Evolutionary conservation across 495 filamentous ascomycete species (phyloP), one percentile per base, ranked within the genome.

Genomic region (Cercophora scortea): DNA sequence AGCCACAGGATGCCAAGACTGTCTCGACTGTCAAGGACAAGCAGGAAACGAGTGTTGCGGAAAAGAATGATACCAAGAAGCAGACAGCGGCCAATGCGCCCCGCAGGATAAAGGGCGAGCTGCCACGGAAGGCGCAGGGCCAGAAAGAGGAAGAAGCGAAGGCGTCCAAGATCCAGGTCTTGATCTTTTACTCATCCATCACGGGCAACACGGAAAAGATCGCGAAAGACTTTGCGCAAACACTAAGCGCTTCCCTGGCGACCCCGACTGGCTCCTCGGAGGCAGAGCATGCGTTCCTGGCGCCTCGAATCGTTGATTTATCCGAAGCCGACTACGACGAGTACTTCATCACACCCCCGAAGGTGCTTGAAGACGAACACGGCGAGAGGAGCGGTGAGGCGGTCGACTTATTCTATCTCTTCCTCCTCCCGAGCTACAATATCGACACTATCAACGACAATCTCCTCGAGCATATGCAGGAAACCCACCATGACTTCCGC

Each of bases 401-500:
- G 10, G 57, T 76, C 2, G 78, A 83, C 60, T 82, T 85, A 60
- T 82, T 96, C 49, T 97, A 96, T 63, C 75, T 95, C 34, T 64
- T 96, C 25, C 64, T 96, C 45, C 61, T 95, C 11, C 93, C 92
- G 3, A 86, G 83, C 35, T 97, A 95, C 69, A 90, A 96, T 62
- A 95, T 95, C 54, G 90, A 95, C 60, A 91, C 86, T 32, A 80
- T 92, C 13, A 79, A 93, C 55, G 83, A 87, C 63, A 87, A 76
- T 15, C 89, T 96, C 63, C 69, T 96, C 12, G 78, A 83, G 46
- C 89, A 96, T 66, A 68, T 97, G 11, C 74, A 84, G 59, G 92
- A 97, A 60, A 97, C 90, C 0, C 91, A 96, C 61, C 78, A 96
- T 69, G 92, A 97, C 66, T 96, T 96, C 71, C 83, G 92, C 16